phyloP scores from a whole-genome alignment of 768 basidiomycete genomes.

The Glaciozyma antarctica region DNA sequence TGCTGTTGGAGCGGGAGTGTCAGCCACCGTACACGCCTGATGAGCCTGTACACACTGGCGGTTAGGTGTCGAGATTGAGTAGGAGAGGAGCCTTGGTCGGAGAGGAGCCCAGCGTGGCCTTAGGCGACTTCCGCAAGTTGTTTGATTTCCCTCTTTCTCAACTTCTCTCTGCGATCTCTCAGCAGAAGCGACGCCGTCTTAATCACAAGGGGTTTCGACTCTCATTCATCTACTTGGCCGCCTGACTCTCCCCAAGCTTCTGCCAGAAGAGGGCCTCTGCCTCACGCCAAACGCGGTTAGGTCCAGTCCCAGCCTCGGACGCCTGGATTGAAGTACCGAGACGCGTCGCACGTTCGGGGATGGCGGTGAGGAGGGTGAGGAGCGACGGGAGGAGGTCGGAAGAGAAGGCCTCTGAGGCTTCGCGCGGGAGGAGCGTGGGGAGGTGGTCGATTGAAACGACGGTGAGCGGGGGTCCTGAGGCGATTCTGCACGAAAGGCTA shows the following conservation, averaged over 20 bases:
- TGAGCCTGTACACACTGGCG: no score
- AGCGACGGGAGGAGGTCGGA: conserved; percentile 74
- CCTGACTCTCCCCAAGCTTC: conserved; percentile 45
- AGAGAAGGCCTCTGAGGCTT: conserved; percentile 95
- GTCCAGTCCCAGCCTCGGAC: conserved; percentile 39
- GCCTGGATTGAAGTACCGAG: conserved; percentile 17
- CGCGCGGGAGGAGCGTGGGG: conserved; percentile 86
- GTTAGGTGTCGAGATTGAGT: no score
- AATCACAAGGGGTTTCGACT: no score
- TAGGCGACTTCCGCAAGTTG: no score
- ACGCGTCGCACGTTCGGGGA: conserved; percentile 13
- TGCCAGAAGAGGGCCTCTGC: conserved; percentile 73
- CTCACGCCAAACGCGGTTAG: conserved; percentile 72
- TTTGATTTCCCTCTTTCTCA: no score
- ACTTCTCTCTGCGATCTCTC: no score
- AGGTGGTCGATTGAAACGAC: conserved; percentile 96
- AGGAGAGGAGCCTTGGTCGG: no score
- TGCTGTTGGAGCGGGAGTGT: not conserved
- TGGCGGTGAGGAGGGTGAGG: conserved; percentile 53
- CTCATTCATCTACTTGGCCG: not conserved
- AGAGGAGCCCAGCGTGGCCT: no score
- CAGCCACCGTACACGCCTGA: no score
- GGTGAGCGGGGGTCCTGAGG: conserved; percentile 58
- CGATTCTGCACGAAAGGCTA: conserved; percentile 40
- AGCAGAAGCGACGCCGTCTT: no score